A percentile compares a stretch with the other conserved stretches of the same genome.
These are phyloP conservation scores for Oemleria cerasiformis DNA, from an alignment of 306 rosid species.

Conservation along the genomic window DNA sequence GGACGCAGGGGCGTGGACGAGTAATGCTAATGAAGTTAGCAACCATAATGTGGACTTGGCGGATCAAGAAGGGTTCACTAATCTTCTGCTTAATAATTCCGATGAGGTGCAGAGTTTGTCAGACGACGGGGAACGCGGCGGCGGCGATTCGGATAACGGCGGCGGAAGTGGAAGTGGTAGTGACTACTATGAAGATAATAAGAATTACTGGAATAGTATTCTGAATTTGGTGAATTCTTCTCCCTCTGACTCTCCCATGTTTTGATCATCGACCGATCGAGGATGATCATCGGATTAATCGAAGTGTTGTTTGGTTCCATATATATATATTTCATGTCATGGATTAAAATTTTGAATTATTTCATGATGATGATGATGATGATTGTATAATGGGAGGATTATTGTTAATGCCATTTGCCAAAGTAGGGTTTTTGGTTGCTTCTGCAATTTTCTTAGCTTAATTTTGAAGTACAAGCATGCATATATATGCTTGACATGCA, in stretches of 20 bases:
- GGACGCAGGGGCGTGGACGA: constrained; percentile 51
- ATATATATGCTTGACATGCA: constrained; percentile 16
- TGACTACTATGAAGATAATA: constrained; percentile 73
- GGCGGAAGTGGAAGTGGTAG: constrained; percentile 31
- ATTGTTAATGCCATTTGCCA: constrained; percentile 16
- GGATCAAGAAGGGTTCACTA: constrained; percentile 82
- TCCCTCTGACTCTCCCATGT: constrained; percentile 77
- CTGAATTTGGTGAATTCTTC: constrained; percentile 91
- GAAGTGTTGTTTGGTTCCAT: neutral
- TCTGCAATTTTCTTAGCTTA: constrained; percentile 19
- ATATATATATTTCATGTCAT: neutral
- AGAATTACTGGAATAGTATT: constrained; percentile 91
- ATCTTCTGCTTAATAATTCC: constrained; percentile 71
- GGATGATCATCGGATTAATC: neutral
- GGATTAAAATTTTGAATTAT: neutral
- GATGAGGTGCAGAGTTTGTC: constrained; percentile 58
- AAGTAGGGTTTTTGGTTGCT: constrained; percentile 37
- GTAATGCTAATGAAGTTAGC: neutral
- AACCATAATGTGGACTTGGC: neutral
- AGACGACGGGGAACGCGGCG: constrained; percentile 56
- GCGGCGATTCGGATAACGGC: constrained; percentile 51
- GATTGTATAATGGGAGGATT: neutral
- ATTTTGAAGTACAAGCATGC: constrained; percentile 17
- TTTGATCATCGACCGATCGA: constrained; percentile 24
- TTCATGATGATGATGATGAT: neutral